A percentile compares a stretch with the other conserved stretches of the same genome.
Conservation (phyloP, 805 yeast genomes). For the Wickerhamomyces rabaulensis region DNA sequence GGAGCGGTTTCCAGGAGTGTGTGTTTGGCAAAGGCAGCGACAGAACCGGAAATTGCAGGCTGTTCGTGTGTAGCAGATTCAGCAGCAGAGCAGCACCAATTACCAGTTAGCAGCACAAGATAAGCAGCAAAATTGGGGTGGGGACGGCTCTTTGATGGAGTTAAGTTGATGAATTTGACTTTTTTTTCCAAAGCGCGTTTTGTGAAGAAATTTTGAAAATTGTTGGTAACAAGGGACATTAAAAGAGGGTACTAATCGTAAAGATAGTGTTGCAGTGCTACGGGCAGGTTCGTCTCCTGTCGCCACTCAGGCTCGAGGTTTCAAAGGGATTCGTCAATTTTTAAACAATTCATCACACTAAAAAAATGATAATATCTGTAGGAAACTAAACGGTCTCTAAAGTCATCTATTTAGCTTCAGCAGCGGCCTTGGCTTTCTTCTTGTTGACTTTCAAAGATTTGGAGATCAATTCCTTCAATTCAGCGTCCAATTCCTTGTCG, state of each 20-base stretch:
- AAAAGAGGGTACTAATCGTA: no score
- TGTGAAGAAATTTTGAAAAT: neutral
- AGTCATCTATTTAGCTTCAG: neutral
- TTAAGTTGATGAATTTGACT: neutral
- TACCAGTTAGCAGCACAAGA: neutral
- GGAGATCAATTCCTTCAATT: slow-evolving; percentile 38
- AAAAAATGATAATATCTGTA: neutral
- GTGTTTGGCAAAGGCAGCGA: neutral
- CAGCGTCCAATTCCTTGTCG: slow-evolving; percentile 51
- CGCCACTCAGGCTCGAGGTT: neutral
- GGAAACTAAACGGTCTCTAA: neutral
- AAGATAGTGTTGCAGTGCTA: no score
- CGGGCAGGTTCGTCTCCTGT: neutral
- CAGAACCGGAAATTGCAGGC: neutral
- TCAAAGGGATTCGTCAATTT: neutral
- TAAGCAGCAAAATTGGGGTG: neutral
- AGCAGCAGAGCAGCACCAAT: neutral
- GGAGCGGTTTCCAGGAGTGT: no score
- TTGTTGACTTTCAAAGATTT: slow-evolving; percentile 48
- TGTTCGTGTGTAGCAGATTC: neutral
- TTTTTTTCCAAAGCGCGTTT: neutral
- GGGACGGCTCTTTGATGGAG: neutral
- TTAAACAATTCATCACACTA: neutral
- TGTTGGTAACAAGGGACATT: neutral
- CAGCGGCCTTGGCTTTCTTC: slow-evolving; percentile 29